A percentile compares a stretch with the other conserved stretches of the same genome.
Conservation (phyloP, 441 rosid genomes). For the Omphalea diandra region DNA sequence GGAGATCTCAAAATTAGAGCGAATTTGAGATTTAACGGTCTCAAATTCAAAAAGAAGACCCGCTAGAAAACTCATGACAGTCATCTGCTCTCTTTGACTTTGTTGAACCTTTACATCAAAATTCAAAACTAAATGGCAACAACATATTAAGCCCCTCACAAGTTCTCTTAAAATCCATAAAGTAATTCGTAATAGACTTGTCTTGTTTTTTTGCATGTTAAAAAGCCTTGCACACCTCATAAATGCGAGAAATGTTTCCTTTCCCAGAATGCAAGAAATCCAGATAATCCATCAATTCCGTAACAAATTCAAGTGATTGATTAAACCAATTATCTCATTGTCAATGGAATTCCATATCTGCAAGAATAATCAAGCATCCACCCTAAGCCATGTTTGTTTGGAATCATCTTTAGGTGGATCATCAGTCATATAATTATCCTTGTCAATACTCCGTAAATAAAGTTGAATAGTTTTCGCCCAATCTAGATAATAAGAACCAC, state of each 20-base stretch:
- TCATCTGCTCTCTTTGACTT: background rate
- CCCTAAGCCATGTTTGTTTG: background rate
- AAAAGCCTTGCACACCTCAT: conserved; percentile 1
- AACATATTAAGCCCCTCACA: background rate
- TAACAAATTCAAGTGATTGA: background rate
- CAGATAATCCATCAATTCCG: background rate
- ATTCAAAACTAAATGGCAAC: background rate
- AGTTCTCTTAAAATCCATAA: background rate
- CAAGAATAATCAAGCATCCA: background rate
- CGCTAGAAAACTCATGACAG: background rate
- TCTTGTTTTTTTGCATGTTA: background rate
- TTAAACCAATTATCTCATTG: background rate
- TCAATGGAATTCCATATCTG: background rate
- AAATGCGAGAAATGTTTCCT: background rate
- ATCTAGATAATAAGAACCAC: too few species aligned
- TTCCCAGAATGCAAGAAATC: background rate
- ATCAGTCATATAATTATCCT: background rate
- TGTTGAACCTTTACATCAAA: background rate
- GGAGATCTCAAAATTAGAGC: background rate
- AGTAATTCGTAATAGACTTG: background rate
- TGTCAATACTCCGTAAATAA: background rate
- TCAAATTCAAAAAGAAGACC: background rate
- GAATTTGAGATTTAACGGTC: background rate
- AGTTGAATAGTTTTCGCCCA: too few species aligned
- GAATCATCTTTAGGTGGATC: background rate